Base-by-base conservation (phyloP, 176 grass and related monocot genomes). In the Musa schizocarpa region DNA sequence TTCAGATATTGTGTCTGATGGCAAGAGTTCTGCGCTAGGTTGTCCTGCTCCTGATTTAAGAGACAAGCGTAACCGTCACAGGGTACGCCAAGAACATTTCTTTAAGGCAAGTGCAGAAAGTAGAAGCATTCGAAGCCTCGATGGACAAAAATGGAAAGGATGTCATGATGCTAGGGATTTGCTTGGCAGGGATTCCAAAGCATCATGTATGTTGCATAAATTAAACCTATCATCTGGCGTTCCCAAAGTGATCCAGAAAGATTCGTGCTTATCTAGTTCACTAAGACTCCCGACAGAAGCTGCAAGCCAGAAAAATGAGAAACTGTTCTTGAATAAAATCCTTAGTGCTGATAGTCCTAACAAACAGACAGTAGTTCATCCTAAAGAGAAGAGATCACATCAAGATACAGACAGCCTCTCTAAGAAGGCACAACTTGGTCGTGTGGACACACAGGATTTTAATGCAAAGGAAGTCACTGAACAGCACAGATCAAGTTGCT, bases 71-170 rank as follows among this genome's bases (percentile, higher is more conserved):
- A 51, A 9, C 1, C 17, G 55, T 29, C 21, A 63, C 65, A 58
- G 65, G 74, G 59, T 54, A 52, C n/a, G 69, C 54, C 11, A 55
- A 29, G 59, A 26, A 51, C 73, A 26, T 26, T 23, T 50, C 50
- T 61, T 11, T 34, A 53, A 64, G 48, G 70, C 20, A 22, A 73
- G 77, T 76, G 75, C 65, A 81, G 70, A 80, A 21, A 76, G 63
- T 83, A 83, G 21, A 79, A 73, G 71, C 75, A 76, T 83, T 69
- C 81, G 86, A 86, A 81, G 24, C 76, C 78, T 79, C 50, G 50
- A 71, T 52, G 83, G 80, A 77, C 74, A 52, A 57, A 85, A 79
- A 77, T 83, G 78, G 13, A 83, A 53, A 79, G 83, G 61, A 68
- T 76, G 86, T 29, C 79, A 79, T 29, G 75, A 86, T 82, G 17